Base-by-base conservation (phyloP, 1,139 yeast genomes). In the Saccharomyces hybrid region DNA sequence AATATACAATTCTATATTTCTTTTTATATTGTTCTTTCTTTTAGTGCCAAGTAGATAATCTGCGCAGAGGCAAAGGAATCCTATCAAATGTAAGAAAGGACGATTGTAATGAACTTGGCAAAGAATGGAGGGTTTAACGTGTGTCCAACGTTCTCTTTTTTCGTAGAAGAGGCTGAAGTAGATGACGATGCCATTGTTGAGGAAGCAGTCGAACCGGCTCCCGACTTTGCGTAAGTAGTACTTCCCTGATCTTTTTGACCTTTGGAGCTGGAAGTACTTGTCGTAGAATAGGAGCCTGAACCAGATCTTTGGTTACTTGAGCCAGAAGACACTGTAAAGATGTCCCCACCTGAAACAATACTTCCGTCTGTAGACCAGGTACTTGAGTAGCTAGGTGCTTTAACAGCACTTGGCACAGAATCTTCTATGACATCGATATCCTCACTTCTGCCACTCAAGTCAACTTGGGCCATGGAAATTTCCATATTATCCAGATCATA, bases 401-500 rank as follows among this genome's bases (percentile, higher is more conserved):
- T 60, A 0, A 65, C 59, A 0, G 83, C 83, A 50, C 74, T 69
- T 29, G 84, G 83, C 47, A 81, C 74, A 3, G 74, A 51, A 1
- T 71, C 65, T 1, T 67, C 54, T 34, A 80, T 75, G 2, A 68
- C 72, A 58, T 77, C 80, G 51, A 81, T 74, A 54, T 76, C 67
- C 52, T 75, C 78, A 5, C 70, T 70, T 32, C 61, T 59, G 5
- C 78, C 55, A 42, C 53, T 42, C 38, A 51, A 70, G 44, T 71
- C 72, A 3, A 82, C 84, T 59, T 79, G 88, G 1, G 95, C 96
- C 55, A 89, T 57, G 0, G 85, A 83, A 29, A 89, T 75, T 64
- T 83, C 81, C 53, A 74, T 70, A 58, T 80, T 80, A 26, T 85
- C 89, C 59, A 88, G 72, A 70, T 89, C 95, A 62, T 80, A 88